These are phyloP conservation scores for Flaveria sonorensis DNA, from an alignment of 129 eudicot species.

Conservation along the genomic window DNA sequence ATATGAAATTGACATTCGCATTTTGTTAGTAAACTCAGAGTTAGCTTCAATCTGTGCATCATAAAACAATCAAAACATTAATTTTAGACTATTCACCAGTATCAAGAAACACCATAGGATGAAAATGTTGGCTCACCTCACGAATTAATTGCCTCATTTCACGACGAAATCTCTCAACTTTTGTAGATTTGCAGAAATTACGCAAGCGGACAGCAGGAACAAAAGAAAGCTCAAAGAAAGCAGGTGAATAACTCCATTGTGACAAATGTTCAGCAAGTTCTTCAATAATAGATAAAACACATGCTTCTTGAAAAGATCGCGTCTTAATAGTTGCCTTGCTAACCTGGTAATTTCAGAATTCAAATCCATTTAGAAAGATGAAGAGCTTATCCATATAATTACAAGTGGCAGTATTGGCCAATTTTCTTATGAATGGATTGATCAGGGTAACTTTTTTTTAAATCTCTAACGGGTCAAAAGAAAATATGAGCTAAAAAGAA, in stretches of 20 bases:
- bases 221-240: constrained; percentile 82
- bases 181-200: constrained; percentile 78
- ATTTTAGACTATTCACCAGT: constrained; percentile 5
- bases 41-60: constrained; percentile 83
- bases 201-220: constrained; percentile 82
- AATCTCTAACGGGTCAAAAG: background rate
- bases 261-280: constrained; percentile 90
- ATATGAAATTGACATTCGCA: constrained; percentile 52
- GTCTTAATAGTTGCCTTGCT: constrained; percentile 78
- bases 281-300: constrained; percentile 73
- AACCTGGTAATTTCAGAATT: constrained; percentile 47
- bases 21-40: constrained; percentile 70
- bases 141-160: constrained; percentile 75
- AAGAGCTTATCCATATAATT: background rate
- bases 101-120: constrained; percentile 9
- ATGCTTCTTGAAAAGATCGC: constrained; percentile 83
- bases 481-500: background rate
- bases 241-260: constrained; percentile 96
- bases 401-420: too few species aligned
- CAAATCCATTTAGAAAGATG: constrained; percentile 9
- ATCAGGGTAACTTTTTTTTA: background rate
- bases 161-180: constrained; percentile 85
- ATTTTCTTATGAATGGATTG: background rate
- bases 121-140: constrained; percentile 47
- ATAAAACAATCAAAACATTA: constrained; percentile 27